Percentiles rank a stretch among this genome's conserved stretches.
Conservation (phyloP, 768 basidiomycete species). For the Lactarius trivialis region DNA sequence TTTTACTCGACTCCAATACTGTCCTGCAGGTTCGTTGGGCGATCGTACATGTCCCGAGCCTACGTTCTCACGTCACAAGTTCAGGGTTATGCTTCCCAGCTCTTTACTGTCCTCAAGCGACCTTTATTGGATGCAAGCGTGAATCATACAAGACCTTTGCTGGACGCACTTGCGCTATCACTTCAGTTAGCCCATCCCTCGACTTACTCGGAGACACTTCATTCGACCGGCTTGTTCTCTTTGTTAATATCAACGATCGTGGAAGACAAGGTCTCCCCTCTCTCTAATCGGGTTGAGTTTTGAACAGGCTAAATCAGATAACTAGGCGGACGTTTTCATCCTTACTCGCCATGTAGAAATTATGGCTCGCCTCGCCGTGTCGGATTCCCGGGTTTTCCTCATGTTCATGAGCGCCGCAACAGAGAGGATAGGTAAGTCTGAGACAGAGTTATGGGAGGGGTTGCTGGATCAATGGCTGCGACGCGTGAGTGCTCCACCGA, state of each 20-base stretch:
- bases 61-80: neutral
- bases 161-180: conserved; percentile 53
- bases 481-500: conserved; percentile 43
- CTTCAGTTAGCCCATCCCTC: conserved; percentile 56
- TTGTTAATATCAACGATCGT: conserved; percentile 51
- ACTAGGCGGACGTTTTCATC: conserved; percentile 37
- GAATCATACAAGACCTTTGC: conserved; percentile 57
- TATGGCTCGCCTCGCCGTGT: conserved; percentile 65
- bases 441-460: conserved; percentile 53
- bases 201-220: conserved; percentile 69
- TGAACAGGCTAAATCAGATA: conserved; percentile 5
- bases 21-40: conserved; percentile 53
- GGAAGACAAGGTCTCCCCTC: conserved; percentile 55
- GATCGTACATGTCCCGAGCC: neutral
- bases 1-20: conserved; percentile 57
- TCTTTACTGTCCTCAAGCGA: conserved; percentile 51
- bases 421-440: conserved; percentile 38
- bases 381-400: conserved; percentile 60
- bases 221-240: conserved; percentile 67
- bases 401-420: conserved; percentile 64
- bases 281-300: conserved; percentile 4
- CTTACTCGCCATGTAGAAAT: conserved; percentile 68
- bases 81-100: conserved; percentile 47
- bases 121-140: conserved; percentile 45
- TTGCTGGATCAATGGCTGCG: conserved; percentile 80